Evolutionary conservation across 1,139 yeast species (phyloP), one percentile per base, ranked within the genome.

Genomic region (Sugiyamaella sp.): DNA sequence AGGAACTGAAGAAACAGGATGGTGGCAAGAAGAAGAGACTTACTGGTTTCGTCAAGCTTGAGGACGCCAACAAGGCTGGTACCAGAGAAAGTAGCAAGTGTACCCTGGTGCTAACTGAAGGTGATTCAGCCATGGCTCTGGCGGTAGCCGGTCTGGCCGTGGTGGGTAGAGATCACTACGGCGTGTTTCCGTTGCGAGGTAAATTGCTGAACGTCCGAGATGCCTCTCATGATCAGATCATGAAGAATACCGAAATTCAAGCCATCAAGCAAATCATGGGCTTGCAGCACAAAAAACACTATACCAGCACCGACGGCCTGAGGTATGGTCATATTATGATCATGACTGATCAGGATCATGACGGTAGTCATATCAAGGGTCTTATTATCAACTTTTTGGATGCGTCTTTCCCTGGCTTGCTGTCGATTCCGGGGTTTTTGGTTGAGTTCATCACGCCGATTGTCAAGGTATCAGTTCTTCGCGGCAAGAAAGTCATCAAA

Each of bases 271-370:
- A 91, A 69, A 95, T 95, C 64, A 86, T 95, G 76, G 99, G 99
- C 21, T 76, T 95, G 54, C 97, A 91, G 70, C 99, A 95, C 71
- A 89, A 88, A 64, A 91, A 90, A 73, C 79, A 77, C 40, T 95
- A 95, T 69, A 85, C 84, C 35, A 86, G 84, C 62, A 78, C 88
- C 8, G 81, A 80, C 55, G 84, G 85, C 9, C 76, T 95, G 59
- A 83, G 99, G 68, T 95, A 95, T 68, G 99, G 99, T 24, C 97
- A 90, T 70, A 81, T 95, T 49, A 93, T 95, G 98, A 90, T 95
- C 67, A 95, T 95, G 99, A 90, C 99, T 3, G 99, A 95, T 87
- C 99, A 95, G 73, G 99, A 95, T 88, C 97, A 91, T 66, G 99
- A 95, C 79, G 99, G 99, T 56, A 88, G 96, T 19, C 99, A 95